phyloP scores from a whole-genome alignment of 1,139 yeast species.

The Spathaspora jeffriesii region DNA sequence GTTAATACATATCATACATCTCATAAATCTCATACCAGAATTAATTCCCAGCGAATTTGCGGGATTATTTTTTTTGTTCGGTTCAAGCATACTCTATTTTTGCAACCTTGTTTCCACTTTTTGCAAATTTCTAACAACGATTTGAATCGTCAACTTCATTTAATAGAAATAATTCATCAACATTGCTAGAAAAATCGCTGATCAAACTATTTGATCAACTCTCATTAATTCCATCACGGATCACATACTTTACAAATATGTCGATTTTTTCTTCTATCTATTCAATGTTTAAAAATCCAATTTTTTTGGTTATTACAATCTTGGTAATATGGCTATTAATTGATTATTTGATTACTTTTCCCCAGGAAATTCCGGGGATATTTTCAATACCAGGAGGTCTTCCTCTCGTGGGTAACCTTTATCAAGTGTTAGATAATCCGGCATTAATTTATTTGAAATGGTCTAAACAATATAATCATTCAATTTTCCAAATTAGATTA shows the following conservation, averaged over 20 bases:
- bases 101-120: background rate
- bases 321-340: background rate
- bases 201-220: background rate
- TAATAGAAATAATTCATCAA: background rate
- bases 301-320: background rate
- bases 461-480: conserved; percentile 38
- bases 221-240: background rate
- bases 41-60: background rate
- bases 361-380: conserved; percentile 15
- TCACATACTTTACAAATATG: background rate
- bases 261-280: background rate
- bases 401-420: conserved; percentile 57
- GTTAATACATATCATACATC: background rate
- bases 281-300: background rate
- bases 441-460: conserved; percentile 51
- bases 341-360: background rate
- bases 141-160: background rate
- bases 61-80: background rate
- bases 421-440: conserved; percentile 51
- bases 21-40: background rate
- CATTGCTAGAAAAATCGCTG: conserved; percentile 1
- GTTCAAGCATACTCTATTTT: background rate
- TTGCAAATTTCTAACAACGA: background rate
- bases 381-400: conserved; percentile 45
- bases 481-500: conserved; percentile 62